Evolutionary conservation across 176 grass and related monocot species (phyloP), one percentile per base, ranked within the genome.

Genomic region (Oryza australiensis): DNA sequence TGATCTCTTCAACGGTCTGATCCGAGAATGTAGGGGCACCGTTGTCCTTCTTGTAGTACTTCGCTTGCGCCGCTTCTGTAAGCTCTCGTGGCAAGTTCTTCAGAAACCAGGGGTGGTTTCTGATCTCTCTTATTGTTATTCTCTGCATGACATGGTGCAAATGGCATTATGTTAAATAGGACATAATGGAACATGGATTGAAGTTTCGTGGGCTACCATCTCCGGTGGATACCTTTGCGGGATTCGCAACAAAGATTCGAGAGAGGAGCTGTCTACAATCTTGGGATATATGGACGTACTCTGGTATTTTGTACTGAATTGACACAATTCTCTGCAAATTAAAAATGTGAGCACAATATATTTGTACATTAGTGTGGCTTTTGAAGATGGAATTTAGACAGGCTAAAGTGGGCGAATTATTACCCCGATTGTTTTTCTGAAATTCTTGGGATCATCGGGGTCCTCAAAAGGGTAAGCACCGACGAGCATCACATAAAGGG

Each of bases 41-140:
- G 81, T 91, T 98, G 68, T 90, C 95, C 72, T 81, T 94, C 87
- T 91, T 94, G 68, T 98, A 98, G 83, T 98, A 98, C 55, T 91
- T 88, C 0, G 92, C 90, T 82, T 98, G 95, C 5, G 9, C 92
- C 20, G 82, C 68, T 83, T 98, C 95, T 28, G 86, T 93, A 62
- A 98, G 86, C 87, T 94, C 95, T 74, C 95, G 88, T 43, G 95
- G 95, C 81, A 98, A 83, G 76, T 98, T 98, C 84, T 98, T 98
- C 46, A 98, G 79, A 75, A 98, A 98, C 95, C 95, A 98, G 26
- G 95, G 92, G 75, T 98, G 95, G 74, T 98, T 98, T 72, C 95
- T 93, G 73, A 98, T 98, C 78, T 98, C 95, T 75, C 95, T 92
- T 18, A 98, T 93, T 7, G 95, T 89, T 84, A 98, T 94, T 85